A percentile compares a stretch with the other conserved stretches of the same genome.
Conservation (phyloP, 2,329 filamentous ascomycete species). For the Neurospora crassa region DNA sequence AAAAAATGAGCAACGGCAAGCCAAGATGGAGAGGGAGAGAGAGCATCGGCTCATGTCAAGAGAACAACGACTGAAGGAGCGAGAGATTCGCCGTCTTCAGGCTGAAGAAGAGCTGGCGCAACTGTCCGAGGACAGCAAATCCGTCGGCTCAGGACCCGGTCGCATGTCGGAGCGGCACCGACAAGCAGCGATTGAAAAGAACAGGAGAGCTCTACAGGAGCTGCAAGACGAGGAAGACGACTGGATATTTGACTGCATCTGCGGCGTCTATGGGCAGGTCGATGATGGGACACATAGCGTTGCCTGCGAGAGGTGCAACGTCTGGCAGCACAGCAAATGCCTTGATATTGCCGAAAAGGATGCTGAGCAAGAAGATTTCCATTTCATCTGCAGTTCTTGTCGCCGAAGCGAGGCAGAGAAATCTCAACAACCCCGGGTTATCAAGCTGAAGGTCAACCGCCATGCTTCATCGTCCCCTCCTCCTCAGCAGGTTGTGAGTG, state of each 20-base stretch:
- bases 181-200: constrained; percentile 73
- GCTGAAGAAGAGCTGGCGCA: constrained; percentile 77
- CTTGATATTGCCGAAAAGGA: constrained; percentile 69
- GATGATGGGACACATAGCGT: constrained; percentile 93
- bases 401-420: constrained; percentile 53
- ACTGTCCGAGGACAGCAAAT: constrained; percentile 66
- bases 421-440: constrained; percentile 43
- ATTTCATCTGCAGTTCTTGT: constrained; percentile 77
- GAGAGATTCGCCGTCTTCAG: constrained; percentile 71
- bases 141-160: constrained; percentile 41
- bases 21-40: constrained; percentile 59
- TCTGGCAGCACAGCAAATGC: constrained; percentile 96
- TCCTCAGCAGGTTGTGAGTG: constrained; percentile 6
- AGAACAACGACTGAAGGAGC: constrained; percentile 76
- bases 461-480: constrained; percentile 18
- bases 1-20: constrained; percentile 54
- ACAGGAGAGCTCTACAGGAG: constrained; percentile 64
- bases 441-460: constrained; percentile 43
- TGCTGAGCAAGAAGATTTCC: constrained; percentile 77
- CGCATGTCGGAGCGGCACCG: constrained; percentile 70
- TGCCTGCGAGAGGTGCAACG: constrained; percentile 84
- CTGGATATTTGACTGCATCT: constrained; percentile 93
- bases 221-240: constrained; percentile 63
- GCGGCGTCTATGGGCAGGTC: constrained; percentile 81
- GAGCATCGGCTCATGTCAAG: constrained; percentile 73